Conservation (phyloP, 2,329 filamentous ascomycete genomes). For the Clonostachys solani region DNA sequence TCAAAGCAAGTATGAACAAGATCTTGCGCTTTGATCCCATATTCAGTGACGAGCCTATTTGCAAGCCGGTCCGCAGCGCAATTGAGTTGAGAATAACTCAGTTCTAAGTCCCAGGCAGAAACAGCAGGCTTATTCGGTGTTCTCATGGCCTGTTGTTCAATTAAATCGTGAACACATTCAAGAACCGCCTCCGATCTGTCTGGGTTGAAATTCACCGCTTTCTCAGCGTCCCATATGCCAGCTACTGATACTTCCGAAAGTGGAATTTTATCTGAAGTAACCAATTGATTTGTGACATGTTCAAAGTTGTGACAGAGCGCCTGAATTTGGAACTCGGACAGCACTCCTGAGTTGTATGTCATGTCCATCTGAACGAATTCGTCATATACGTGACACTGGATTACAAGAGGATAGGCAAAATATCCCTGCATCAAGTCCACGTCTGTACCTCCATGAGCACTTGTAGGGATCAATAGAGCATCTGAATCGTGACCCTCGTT, state of each 20-base stretch:
- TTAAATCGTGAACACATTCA: neutral
- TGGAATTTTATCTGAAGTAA: neutral
- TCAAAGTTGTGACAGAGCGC: slow-evolving; percentile 2
- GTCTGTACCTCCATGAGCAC: neutral
- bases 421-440: slow-evolving; percentile 8
- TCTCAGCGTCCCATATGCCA: neutral
- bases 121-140: slow-evolving; percentile 27
- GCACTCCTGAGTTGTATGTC: slow-evolving; percentile 1
- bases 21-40: slow-evolving; percentile 15
- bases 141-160: neutral
- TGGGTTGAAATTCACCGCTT: neutral
- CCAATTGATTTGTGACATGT: slow-evolving; percentile 1
- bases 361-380: slow-evolving; percentile 1
- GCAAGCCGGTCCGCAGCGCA: slow-evolving; percentile 29
- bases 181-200: neutral
- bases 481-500: neutral
- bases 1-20: slow-evolving; percentile 10
- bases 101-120: slow-evolving; percentile 35
- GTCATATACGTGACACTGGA: neutral
- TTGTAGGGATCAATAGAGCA: neutral
- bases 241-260: neutral
- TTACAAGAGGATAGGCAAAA: slow-evolving; percentile 1
- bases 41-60: slow-evolving; percentile 17
- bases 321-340: neutral
- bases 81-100: slow-evolving; percentile 35